These are phyloP conservation scores for Globisporangium parvum DNA, from an alignment of 352 stramenopile species.

Conservation along the genomic window DNA sequence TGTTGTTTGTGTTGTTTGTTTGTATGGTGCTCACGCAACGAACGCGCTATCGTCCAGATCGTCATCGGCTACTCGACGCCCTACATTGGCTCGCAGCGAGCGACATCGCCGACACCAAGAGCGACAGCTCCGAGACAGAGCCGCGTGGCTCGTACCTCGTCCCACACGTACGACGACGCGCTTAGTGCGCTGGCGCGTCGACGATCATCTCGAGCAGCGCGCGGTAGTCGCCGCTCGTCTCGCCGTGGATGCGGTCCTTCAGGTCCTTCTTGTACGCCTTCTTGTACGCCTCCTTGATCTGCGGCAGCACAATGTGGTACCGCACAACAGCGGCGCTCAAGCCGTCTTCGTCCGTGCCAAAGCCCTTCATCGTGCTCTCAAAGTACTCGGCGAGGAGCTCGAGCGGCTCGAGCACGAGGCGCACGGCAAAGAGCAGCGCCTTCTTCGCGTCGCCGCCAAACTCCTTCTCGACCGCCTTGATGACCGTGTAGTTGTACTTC, in stretches of 20 bases:
- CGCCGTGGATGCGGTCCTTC: conserved; percentile 73
- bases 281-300: conserved; percentile 76
- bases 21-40: no score
- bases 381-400: conserved; percentile 60
- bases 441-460: conserved; percentile 76
- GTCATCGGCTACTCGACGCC: no score
- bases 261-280: conserved; percentile 73
- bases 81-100: no score
- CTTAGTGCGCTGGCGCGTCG: conserved; percentile 24
- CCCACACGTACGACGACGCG: not conserved
- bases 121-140: conserved; percentile 3
- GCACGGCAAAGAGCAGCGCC: conserved; percentile 50
- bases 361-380: conserved; percentile 68
- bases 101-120: no score
- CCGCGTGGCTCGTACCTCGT: not conserved
- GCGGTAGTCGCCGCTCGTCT: conserved; percentile 73
- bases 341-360: conserved; percentile 45
- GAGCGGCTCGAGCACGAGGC: conserved; percentile 50
- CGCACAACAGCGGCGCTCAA: conserved; percentile 44
- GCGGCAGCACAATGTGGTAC: conserved; percentile 69
- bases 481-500: conserved; percentile 80
- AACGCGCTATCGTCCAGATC: no score
- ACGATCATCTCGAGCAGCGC: conserved; percentile 59
- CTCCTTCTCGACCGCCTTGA: conserved; percentile 72
- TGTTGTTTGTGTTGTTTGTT: no score